phyloP scores from a whole-genome alignment of 148 eudicot genomes.

The Diospyros lotus region DNA sequence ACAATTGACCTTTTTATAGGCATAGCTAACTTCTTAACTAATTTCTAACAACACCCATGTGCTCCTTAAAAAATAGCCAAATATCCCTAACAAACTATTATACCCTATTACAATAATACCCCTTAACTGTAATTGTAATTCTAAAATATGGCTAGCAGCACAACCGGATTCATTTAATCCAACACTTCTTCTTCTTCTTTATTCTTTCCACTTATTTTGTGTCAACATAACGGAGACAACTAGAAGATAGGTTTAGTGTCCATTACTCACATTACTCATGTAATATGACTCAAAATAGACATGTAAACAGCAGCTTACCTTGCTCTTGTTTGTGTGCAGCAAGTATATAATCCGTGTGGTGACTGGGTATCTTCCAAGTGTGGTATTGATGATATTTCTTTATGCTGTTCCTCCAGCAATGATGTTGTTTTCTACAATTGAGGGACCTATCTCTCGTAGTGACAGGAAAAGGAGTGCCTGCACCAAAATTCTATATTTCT shows the following conservation, averaged over 20 bases:
- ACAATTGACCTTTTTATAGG: too few relatives aligned
- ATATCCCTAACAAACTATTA: too few relatives aligned
- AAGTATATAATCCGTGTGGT: conserved; percentile 41
- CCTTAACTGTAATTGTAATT: too few relatives aligned
- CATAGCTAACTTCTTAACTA: too few relatives aligned
- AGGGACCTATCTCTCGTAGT: conserved; percentile 90
- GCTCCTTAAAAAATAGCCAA: too few relatives aligned
- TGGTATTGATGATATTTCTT: conserved; percentile 63
- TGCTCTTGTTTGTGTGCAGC: conserved; percentile 38
- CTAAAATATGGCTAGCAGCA: not conserved
- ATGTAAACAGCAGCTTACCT: not conserved
- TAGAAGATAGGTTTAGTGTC: not conserved
- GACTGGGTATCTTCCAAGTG: conserved; percentile 93
- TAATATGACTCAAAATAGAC: not conserved
- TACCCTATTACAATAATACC: too few relatives aligned
- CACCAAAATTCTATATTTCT: conserved; percentile 64
- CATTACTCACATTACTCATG: not conserved
- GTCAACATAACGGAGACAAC: not conserved
- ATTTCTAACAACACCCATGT: too few relatives aligned
- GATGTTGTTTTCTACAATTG: conserved; percentile 79
- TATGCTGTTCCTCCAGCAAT: conserved; percentile 73
- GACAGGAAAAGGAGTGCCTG: conserved; percentile 86
- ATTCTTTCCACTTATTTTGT: not conserved
- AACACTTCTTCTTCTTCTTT: not conserved
- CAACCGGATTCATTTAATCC: not conserved